Conservation (phyloP, 129 eudicot species). For the Arctium lappa region DNA sequence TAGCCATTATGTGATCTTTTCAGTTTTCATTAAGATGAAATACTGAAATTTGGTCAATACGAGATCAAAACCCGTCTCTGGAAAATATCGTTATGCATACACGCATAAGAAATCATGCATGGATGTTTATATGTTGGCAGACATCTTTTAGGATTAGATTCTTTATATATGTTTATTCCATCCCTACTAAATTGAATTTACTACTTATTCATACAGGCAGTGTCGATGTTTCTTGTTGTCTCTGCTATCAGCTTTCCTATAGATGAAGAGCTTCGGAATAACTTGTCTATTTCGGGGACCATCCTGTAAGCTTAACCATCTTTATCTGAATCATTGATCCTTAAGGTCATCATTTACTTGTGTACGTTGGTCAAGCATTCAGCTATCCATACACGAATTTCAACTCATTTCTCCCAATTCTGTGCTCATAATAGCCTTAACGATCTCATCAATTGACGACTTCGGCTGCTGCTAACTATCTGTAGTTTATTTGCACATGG, state of each 20-base stretch:
- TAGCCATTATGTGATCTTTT: no score
- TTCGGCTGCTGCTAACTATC: background rate
- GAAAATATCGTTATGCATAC: background rate
- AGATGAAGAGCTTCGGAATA: conserved; percentile 61
- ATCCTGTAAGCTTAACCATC: conserved; percentile 41
- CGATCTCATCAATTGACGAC: background rate
- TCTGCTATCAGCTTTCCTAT: conserved; percentile 65
- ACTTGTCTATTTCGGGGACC: conserved; percentile 79
- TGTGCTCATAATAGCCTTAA: no score
- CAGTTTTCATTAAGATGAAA: no score
- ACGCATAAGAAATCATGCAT: background rate
- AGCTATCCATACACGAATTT: no score
- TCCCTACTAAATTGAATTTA: background rate
- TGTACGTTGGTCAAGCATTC: no score
- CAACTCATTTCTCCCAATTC: no score
- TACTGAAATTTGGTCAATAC: background rate
- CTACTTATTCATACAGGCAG: conserved; percentile 43
- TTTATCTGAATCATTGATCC: no score
- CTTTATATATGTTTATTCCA: background rate
- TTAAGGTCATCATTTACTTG: no score
- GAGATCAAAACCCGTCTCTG: background rate
- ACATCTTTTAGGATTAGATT: background rate
- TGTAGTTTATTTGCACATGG: no score
- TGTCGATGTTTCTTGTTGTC: conserved; percentile 67
- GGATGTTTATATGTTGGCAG: background rate